Evolutionary conservation across 805 yeast species (phyloP).

Genomic region (Diddensiella caesifluorescens): DNA sequence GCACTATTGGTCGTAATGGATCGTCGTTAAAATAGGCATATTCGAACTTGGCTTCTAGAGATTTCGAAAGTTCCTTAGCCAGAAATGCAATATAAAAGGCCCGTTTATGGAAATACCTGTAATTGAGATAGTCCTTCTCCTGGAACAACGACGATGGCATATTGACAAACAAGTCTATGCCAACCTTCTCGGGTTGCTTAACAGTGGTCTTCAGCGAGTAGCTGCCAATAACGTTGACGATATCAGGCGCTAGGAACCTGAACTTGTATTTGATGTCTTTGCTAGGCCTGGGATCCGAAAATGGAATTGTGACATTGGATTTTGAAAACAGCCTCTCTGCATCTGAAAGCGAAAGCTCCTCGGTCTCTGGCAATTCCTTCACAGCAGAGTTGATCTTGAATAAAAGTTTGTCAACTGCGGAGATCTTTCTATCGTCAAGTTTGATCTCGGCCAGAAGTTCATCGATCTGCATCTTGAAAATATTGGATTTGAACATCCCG

Average conservation of each 20-base stretch:
- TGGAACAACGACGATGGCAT: slow-evolving; percentile 77
- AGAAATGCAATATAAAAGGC: slow-evolving; percentile 80
- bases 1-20: slow-evolving; percentile 66
- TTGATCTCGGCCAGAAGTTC: slow-evolving; percentile 78
- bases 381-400: slow-evolving; percentile 68
- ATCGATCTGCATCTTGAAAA: slow-evolving; percentile 91
- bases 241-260: slow-evolving; percentile 62
- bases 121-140: slow-evolving; percentile 84
- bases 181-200: slow-evolving; percentile 54
- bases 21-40: slow-evolving; percentile 75
- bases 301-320: slow-evolving; percentile 64
- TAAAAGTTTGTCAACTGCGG: slow-evolving; percentile 64
- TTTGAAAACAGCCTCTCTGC: slow-evolving; percentile 48
- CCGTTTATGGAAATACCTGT: slow-evolving; percentile 83
- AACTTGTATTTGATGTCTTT: slow-evolving; percentile 63
- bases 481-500: slow-evolving; percentile 88
- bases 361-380: slow-evolving; percentile 49
- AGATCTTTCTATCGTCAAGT: slow-evolving; percentile 61
- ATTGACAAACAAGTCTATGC: slow-evolving; percentile 73
- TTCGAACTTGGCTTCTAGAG: slow-evolving; percentile 30
- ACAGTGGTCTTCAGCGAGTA: slow-evolving; percentile 84
- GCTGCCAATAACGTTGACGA: slow-evolving; percentile 78
- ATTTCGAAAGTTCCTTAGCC: slow-evolving; percentile 43
- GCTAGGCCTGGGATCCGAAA: slow-evolving; percentile 81
- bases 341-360: slow-evolving; percentile 47